phyloP scores from a whole-genome alignment of 1,284 basidiomycete genomes.

The Violaceomyces palustris region DNA sequence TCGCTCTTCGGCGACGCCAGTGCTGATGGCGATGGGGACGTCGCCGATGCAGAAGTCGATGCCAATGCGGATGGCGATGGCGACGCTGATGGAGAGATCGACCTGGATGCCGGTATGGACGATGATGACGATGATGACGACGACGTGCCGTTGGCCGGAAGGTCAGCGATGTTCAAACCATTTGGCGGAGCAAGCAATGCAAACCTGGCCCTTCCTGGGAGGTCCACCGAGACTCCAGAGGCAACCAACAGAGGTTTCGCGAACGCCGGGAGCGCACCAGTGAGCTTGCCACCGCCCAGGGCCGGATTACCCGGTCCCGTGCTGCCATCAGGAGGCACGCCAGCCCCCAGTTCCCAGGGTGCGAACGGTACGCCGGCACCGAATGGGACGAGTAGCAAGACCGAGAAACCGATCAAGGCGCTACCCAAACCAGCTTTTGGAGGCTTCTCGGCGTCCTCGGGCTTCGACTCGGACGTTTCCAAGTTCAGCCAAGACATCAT shows the following conservation, averaged over 20 bases:
- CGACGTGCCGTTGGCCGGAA: conserved; percentile 26
- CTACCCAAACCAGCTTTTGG: conserved; percentile 46
- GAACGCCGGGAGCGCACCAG: too few species aligned
- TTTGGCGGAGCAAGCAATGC: neutral
- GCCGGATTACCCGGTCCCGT: too few species aligned
- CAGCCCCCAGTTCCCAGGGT: too few species aligned
- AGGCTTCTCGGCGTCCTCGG: conserved; percentile 31
- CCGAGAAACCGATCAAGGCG: conserved; percentile 12
- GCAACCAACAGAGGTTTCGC: too few species aligned
- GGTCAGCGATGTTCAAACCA: neutral
- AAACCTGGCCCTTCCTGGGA: neutral
- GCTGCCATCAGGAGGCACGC: too few species aligned
- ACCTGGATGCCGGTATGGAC: conserved; percentile 21
- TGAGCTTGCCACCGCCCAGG: too few species aligned
- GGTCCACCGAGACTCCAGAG: neutral
- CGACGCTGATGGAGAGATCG: conserved; percentile 29
- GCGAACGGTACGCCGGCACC: too few species aligned
- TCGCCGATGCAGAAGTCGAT: conserved; percentile 21
- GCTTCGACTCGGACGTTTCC: conserved; percentile 44
- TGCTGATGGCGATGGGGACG: conserved; percentile 17
- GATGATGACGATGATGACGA: conserved; percentile 28
- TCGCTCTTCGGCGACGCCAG: conserved; percentile 28
- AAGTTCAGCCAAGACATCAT: conserved; percentile 74
- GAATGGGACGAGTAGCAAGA: too few species aligned
- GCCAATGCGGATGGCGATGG: conserved; percentile 37